Percentiles rank a stretch among this genome's conserved stretches.
phyloP scores from a whole-genome alignment of 1,284 basidiomycete species.

The Fereydounia khargensis region DNA sequence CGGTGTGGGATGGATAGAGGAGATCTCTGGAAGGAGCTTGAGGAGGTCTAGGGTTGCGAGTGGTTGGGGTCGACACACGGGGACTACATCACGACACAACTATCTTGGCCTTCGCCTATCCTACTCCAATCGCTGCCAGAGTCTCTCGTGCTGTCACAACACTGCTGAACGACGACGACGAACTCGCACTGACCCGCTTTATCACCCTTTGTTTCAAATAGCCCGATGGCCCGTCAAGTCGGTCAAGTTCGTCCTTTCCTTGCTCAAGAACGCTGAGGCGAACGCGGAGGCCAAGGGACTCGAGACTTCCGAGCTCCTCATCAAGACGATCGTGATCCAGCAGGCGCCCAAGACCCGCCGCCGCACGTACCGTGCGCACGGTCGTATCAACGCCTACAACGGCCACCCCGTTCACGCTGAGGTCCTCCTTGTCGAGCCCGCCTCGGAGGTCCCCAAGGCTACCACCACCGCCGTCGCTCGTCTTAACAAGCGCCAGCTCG shows the following conservation, averaged over 20 bases:
- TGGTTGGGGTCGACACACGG: too few species aligned
- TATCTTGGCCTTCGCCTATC: too few species aligned
- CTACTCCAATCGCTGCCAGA: too few species aligned
- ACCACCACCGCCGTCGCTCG: slow-evolving; percentile 29
- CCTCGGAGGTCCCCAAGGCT: slow-evolving; percentile 54
- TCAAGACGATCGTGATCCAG: slow-evolving; percentile 97
- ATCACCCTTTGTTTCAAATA: too few species aligned
- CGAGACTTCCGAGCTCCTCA: slow-evolving; percentile 83
- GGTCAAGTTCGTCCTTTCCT: slow-evolving; percentile 86
- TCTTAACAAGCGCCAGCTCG: slow-evolving; percentile 56
- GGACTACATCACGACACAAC: too few species aligned
- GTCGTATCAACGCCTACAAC: slow-evolving; percentile 71
- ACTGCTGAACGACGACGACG: too few species aligned
- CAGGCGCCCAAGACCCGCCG: slow-evolving; percentile 99
- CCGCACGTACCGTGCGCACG: slow-evolving; percentile 98
- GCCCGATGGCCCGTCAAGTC: slow-evolving; percentile 99
- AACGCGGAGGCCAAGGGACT: slow-evolving; percentile 98
- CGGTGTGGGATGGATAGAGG: too few species aligned
- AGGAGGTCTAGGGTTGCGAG: too few species aligned
- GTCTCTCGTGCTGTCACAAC: too few species aligned
- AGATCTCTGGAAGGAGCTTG: too few species aligned
- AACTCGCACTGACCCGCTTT: too few species aligned
- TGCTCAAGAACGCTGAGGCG: slow-evolving; percentile 98
- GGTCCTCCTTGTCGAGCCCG: slow-evolving; percentile 57
- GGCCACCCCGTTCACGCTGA: slow-evolving; percentile 94